Conservation (phyloP, 2,329 filamentous ascomycete genomes). For the Blumeriella jaapii region DNA sequence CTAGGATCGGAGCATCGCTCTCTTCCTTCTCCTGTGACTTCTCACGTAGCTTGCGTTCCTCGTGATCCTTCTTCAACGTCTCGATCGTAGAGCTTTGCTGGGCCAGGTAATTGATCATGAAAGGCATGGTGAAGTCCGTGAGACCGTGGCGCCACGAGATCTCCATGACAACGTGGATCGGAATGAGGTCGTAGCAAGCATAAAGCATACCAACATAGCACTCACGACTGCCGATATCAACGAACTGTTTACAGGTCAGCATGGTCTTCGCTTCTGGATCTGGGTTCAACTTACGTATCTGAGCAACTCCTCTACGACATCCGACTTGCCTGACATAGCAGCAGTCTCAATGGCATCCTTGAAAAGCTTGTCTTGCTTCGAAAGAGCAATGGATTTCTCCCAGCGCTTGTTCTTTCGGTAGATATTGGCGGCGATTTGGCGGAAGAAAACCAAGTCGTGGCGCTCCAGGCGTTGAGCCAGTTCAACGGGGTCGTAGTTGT, state of each 20-base stretch:
- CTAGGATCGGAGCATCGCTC: conserved; percentile 87
- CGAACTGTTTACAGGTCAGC: conserved; percentile 55
- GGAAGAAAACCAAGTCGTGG: conserved; percentile 97
- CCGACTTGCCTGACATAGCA: conserved; percentile 78
- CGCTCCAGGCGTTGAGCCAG: conserved; percentile 88
- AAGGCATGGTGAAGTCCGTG: conserved; percentile 97
- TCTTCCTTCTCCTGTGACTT: conserved; percentile 69
- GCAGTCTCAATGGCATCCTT: conserved; percentile 98
- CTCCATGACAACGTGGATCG: conserved; percentile 85
- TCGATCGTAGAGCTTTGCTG: conserved; percentile 84
- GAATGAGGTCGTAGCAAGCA: conserved; percentile 93
- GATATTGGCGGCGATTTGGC: conserved; percentile 94
- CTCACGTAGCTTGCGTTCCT: conserved; percentile 76
- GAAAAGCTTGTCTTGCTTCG: conserved; percentile 98
- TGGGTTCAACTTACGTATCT: conserved; percentile 72
- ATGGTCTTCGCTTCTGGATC: conserved; percentile 4
- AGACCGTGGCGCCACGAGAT: conserved; percentile 94
- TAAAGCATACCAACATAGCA: conserved; percentile 99
- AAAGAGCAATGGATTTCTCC: conserved; percentile 96
- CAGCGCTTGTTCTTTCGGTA: conserved; percentile 99
- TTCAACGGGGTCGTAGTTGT: conserved; percentile 95
- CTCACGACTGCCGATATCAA: conserved; percentile 96
- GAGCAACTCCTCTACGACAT: conserved; percentile 90
- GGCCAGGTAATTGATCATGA: conserved; percentile 96
- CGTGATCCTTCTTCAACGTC: conserved; percentile 84